Base-by-base conservation (phyloP, 331 rosid genomes). In the Pyrus hybrid region DNA sequence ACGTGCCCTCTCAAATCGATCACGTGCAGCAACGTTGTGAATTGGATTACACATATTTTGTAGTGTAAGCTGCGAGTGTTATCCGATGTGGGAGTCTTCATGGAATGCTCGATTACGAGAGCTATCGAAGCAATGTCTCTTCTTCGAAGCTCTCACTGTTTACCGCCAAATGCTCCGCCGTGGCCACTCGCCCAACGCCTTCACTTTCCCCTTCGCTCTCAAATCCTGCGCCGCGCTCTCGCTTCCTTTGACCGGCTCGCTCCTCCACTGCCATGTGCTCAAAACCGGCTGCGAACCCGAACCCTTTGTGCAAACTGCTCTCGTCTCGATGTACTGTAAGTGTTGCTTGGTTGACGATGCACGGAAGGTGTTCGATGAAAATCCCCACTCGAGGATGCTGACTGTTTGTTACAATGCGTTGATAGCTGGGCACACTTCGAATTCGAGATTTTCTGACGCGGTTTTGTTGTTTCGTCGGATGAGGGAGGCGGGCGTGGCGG, bases 181-280 rank as follows among this genome's bases (percentile, higher is more conserved):
- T 60, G 91, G 90, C 21, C 83, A 77, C 76, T 73, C 80, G 28
- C 97, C 97, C 69, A 80, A 88, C 82, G 81, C 90, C 62, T 94
- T 90, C 85, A 88, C 96, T 6, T 94, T 91, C 77, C 97, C 99
- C 5, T 87, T 90, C 62, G 88, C 82, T 57, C 89, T 94, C 93
- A 94, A 94, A 72, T 91, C 95, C 9, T 91, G 93, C 67, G 96
- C 96, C 41, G 71, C 86, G 22, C 92, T 91, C 66, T 81, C 88
- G 5, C 87, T 87, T 35, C 88, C 93, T 58, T 49, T 84, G n/a
- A 75, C 85, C n/a, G 99, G 90, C 0, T 75, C 83, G 7, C 91
- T 84, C 17, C 77, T 94, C 84, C 99, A 94, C 37, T 79, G 85
- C 70, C 97, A 94, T 22, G 86, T 90, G 13, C 22, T 90, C 80